Percentiles rank a stretch among this genome's conserved stretches.
These are phyloP conservation scores for Infundibulicybe gibba DNA, from an alignment of 768 basidiomycete genomes.

Conservation along the genomic window DNA sequence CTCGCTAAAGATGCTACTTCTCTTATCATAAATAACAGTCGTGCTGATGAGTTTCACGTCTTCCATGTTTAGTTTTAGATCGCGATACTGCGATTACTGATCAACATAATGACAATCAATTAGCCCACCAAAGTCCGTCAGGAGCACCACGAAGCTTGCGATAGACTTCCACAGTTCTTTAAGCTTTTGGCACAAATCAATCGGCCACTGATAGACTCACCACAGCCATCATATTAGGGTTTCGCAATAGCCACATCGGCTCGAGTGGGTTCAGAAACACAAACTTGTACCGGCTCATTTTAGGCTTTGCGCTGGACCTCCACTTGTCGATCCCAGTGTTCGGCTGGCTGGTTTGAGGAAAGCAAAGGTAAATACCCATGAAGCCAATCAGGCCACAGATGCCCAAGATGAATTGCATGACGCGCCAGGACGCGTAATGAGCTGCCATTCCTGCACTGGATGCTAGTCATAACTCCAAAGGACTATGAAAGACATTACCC, in stretches of 20 bases:
- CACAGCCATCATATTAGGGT: slow-evolving; percentile 53
- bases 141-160: not conserved
- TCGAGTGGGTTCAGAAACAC: slow-evolving; percentile 59
- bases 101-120: slow-evolving; percentile 19
- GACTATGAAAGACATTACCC: slow-evolving; percentile 16
- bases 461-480: too few species aligned
- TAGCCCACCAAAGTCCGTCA: slow-evolving; percentile 31
- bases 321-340: slow-evolving; percentile 50
- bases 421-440: slow-evolving; percentile 64
- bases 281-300: slow-evolving; percentile 14
- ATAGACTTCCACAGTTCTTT: too few species aligned
- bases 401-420: slow-evolving; percentile 48
- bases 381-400: slow-evolving; percentile 34
- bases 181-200: too few species aligned
- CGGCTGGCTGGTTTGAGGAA: slow-evolving; percentile 70
- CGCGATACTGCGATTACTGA: not conserved
- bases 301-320: too few species aligned
- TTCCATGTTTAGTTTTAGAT: not conserved
- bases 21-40: too few species aligned
- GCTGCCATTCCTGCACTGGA: slow-evolving; percentile 37
- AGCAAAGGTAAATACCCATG: slow-evolving; percentile 33
- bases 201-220: slow-evolving; percentile 32
- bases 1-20: too few species aligned
- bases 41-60: too few species aligned
- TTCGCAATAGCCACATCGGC: slow-evolving; percentile 47